Percentiles rank a stretch among this genome's conserved stretches.
These are phyloP conservation scores for Ophiostoma montium DNA, from an alignment of 2,329 filamentous ascomycete genomes.

Conservation along the genomic window DNA sequence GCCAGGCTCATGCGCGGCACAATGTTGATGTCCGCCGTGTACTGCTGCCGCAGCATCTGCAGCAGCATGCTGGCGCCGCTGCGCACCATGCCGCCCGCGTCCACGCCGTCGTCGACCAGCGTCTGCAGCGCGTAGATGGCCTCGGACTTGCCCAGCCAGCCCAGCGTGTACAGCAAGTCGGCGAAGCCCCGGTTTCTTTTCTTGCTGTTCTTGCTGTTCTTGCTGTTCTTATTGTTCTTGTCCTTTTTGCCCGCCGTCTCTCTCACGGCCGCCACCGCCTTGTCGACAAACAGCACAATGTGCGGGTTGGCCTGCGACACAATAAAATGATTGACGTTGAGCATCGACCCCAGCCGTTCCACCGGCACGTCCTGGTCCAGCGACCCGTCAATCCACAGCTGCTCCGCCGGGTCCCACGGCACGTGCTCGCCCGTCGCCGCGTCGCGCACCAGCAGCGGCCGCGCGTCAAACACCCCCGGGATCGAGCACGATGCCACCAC, in stretches of 20 bases:
- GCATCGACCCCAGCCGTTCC: conserved; percentile 81
- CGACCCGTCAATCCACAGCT: conserved; percentile 85
- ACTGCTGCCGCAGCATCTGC: conserved; percentile 77
- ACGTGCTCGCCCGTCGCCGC: conserved; percentile 61
- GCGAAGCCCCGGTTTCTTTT: no score
- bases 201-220: neutral
- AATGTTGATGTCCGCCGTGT: conserved; percentile 92
- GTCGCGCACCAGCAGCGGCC: conserved; percentile 70
- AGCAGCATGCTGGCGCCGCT: conserved; percentile 64
- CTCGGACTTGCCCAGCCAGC: conserved; percentile 64
- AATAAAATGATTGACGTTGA: conserved; percentile 97
- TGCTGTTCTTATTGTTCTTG: neutral
- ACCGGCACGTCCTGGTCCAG: conserved; percentile 91
- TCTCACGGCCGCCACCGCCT: conserved; percentile 49
- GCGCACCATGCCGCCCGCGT: no score
- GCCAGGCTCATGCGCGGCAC: conserved; percentile 15
- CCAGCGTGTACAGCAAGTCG: conserved; percentile 53
- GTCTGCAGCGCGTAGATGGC: conserved; percentile 68
- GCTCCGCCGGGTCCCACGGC: conserved; percentile 75
- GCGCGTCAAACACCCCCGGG: conserved; percentile 70
- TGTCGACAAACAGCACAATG: conserved; percentile 70
- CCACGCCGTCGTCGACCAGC: conserved; percentile 66
- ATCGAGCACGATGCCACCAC: conserved; percentile 94
- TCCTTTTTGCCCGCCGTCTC: neutral
- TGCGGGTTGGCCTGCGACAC: conserved; percentile 95